Conservation (phyloP, 2,329 filamentous ascomycete species). For the Alternaria sp. region DNA sequence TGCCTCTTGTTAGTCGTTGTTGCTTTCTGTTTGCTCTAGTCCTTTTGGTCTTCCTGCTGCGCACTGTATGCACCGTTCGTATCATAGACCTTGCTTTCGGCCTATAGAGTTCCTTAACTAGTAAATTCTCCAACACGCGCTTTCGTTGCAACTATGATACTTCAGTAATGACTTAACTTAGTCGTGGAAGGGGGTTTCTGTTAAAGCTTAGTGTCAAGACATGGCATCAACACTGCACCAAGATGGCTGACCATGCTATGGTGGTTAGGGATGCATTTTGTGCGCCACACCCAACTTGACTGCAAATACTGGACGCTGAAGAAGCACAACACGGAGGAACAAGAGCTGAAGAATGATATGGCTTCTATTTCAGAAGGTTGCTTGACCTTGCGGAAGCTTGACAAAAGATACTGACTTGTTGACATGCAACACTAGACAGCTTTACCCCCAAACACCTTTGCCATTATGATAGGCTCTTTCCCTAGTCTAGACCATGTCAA, state of each 20-base stretch:
- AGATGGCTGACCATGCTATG: neutral
- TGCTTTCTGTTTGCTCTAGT: too few relatives aligned
- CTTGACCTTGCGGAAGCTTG: neutral
- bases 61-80: neutral
- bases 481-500: neutral
- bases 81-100: neutral
- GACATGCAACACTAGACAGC: conserved; percentile 3
- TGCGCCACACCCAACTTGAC: neutral
- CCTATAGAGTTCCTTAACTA: neutral
- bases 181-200: neutral
- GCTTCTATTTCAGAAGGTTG: neutral
- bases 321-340: neutral
- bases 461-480: neutral
- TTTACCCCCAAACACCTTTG: neutral
- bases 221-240: neutral
- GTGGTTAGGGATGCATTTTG: neutral
- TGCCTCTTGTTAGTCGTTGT: too few relatives aligned
- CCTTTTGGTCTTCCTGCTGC: too few relatives aligned
- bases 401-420: neutral
- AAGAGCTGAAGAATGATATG: neutral
- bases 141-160: neutral
- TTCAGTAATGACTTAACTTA: neutral
- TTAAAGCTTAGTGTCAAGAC: neutral
- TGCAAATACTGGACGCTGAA: neutral
- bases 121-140: neutral